phyloP scores from a whole-genome alignment of 2,329 filamentous ascomycete genomes.

The Apiospora rasikravindrae region DNA sequence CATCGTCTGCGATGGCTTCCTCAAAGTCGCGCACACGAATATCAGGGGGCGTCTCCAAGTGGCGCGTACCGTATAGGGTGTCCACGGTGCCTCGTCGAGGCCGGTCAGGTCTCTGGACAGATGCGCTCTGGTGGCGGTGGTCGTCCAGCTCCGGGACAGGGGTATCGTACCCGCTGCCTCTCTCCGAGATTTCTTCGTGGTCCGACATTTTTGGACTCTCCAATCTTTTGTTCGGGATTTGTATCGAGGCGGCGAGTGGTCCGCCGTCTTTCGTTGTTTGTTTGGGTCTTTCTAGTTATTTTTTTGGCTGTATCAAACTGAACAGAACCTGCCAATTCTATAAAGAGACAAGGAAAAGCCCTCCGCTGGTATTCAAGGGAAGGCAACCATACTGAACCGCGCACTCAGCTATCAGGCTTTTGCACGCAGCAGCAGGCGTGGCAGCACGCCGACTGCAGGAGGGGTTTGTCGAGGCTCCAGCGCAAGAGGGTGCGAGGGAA shows the following conservation, averaged over 20 bases:
- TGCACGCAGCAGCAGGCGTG: constrained; percentile 40
- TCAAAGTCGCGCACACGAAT: constrained; percentile 79
- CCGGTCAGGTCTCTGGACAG: constrained; percentile 64
- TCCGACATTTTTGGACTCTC: constrained; percentile 69
- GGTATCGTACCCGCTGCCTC: constrained; percentile 67
- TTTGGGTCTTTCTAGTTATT: constrained; percentile 4
- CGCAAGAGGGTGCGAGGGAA: background rate
- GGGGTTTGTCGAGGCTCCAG: constrained; percentile 18
- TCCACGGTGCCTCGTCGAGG: constrained; percentile 76
- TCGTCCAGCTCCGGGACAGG: constrained; percentile 86
- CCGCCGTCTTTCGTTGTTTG: constrained; percentile 16
- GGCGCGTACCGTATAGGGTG: constrained; percentile 64
- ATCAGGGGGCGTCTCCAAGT: constrained; percentile 44
- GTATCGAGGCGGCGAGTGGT: background rate
- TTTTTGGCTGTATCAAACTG: constrained; percentile 3
- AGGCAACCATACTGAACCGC: constrained; percentile 39
- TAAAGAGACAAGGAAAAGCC: constrained; percentile 32
- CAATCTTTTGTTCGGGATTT: constrained; percentile 26
- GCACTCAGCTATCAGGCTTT: constrained; percentile 34
- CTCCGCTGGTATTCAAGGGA: constrained; percentile 39
- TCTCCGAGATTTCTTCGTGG: constrained; percentile 65
- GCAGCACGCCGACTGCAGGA: constrained; percentile 43
- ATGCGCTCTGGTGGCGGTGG: constrained; percentile 72
- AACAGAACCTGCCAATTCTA: constrained; percentile 17
- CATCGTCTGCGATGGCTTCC: constrained; percentile 82